Evolutionary conservation across 1,284 basidiomycete species (phyloP).

Genomic region (Heterobasidion irregulare): DNA sequence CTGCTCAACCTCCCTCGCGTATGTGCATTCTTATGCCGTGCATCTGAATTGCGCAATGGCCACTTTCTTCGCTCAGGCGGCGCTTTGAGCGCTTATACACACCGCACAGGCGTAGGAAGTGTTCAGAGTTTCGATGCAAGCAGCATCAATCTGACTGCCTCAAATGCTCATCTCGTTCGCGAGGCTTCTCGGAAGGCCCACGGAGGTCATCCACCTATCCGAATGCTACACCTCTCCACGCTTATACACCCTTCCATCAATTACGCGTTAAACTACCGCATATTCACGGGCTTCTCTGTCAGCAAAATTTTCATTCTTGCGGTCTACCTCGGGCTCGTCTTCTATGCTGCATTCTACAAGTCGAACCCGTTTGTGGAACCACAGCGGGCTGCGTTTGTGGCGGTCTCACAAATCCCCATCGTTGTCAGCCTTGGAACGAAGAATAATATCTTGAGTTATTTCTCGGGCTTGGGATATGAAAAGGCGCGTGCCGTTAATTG

Average conservation of each 20-base stretch:
- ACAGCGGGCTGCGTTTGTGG: slow-evolving; percentile 51
- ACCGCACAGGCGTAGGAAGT: neutral
- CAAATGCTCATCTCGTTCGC: slow-evolving; percentile 4
- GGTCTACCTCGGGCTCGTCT: slow-evolving; percentile 37
- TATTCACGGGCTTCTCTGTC: slow-evolving; percentile 42
- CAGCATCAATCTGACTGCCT: neutral
- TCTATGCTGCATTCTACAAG: slow-evolving; percentile 39
- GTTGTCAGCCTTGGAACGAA: slow-evolving; percentile 66
- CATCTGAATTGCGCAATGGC: slow-evolving; percentile 22
- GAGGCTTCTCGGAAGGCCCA: neutral
- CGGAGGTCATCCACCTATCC: slow-evolving; percentile 13
- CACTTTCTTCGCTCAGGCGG: slow-evolving; percentile 19
- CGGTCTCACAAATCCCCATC: slow-evolving; percentile 63
- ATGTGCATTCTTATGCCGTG: slow-evolving; percentile 21
- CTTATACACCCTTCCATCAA: slow-evolving; percentile 18
- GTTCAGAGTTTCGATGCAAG: neutral
- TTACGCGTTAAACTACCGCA: slow-evolving; percentile 16
- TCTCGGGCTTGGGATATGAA: slow-evolving; percentile 69
- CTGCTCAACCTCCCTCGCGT: slow-evolving; percentile 24
- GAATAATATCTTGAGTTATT: slow-evolving; percentile 59
- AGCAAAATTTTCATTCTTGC: slow-evolving; percentile 39
- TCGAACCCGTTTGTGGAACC: slow-evolving; percentile 48
- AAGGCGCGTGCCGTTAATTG: slow-evolving; percentile 35
- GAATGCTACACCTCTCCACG: slow-evolving; percentile 24
- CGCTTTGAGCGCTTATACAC: neutral